Percentiles rank a stretch among this genome's conserved stretches.
These are phyloP conservation scores for Solanum pennellii DNA, from an alignment of 257 asterid species.

Conservation along the genomic window DNA sequence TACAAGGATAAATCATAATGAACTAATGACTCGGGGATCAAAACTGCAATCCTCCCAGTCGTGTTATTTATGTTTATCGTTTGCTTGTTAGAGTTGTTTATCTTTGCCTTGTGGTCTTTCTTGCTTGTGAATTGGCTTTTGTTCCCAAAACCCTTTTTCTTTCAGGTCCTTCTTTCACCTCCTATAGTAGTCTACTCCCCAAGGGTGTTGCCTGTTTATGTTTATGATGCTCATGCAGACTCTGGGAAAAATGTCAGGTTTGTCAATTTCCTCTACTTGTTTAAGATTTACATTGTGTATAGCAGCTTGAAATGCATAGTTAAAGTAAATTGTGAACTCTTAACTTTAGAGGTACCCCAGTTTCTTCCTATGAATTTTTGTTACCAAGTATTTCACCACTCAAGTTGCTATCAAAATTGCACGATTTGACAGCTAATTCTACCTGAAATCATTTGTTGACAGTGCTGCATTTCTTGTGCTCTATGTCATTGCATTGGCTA, in stretches of 20 bases:
- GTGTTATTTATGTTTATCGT: neutral
- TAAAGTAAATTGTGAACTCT: neutral
- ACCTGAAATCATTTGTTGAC: constrained; percentile 4
- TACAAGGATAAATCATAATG: neutral
- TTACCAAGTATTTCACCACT: neutral
- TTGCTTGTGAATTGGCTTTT: neutral
- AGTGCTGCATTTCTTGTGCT: constrained; percentile 98
- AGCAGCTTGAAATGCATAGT: neutral
- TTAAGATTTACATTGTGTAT: neutral
- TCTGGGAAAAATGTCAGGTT: constrained; percentile 98
- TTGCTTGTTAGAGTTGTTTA: neutral
- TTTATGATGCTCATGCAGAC: constrained; percentile 99
- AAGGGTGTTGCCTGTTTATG: constrained; percentile 93
- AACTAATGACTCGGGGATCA: neutral
- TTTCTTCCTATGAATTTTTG: neutral
- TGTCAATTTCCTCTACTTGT: neutral
- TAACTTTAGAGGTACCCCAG: neutral
- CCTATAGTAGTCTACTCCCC: constrained; percentile 98
- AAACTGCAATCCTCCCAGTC: neutral
- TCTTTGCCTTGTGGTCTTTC: neutral
- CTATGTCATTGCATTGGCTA: constrained; percentile 89
- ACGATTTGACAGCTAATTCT: neutral
- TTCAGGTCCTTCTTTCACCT: constrained; percentile 97
- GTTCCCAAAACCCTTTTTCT: neutral
- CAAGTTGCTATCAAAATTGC: neutral